A percentile compares a stretch with the other conserved stretches of the same genome.
phyloP scores from a whole-genome alignment of 805 yeast species.

The Candida schatavii region DNA sequence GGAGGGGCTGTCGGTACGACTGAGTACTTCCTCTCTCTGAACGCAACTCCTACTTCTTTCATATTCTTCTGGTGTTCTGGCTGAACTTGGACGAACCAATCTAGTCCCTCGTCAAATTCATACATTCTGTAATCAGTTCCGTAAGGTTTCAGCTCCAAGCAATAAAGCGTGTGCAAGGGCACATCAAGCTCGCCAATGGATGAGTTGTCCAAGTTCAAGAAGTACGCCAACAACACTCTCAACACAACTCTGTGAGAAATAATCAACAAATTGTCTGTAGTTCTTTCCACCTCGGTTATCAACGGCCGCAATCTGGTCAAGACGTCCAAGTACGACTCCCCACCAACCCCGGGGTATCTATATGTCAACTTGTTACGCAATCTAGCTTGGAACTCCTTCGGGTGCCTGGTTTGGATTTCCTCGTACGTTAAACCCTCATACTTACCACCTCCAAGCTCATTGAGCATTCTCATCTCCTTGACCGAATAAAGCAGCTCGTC shows the following conservation, averaged over 20 bases:
- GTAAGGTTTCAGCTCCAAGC: slow-evolving; percentile 89
- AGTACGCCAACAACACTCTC: slow-evolving; percentile 82
- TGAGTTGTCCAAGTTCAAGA: slow-evolving; percentile 75
- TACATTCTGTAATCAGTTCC: slow-evolving; percentile 92
- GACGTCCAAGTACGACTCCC: slow-evolving; percentile 93
- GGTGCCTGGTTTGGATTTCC: slow-evolving; percentile 77
- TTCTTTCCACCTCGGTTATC: slow-evolving; percentile 89
- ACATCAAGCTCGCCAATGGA: slow-evolving; percentile 88
- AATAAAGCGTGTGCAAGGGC: slow-evolving; percentile 86
- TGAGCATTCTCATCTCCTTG: slow-evolving; percentile 88
- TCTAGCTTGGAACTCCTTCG: slow-evolving; percentile 77
- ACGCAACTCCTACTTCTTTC: slow-evolving; percentile 68
- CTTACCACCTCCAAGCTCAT: slow-evolving; percentile 90
- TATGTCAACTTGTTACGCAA: slow-evolving; percentile 75
- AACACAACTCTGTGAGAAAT: slow-evolving; percentile 91
- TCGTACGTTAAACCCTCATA: slow-evolving; percentile 94
- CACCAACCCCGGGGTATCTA: slow-evolving; percentile 96
- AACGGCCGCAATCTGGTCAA: slow-evolving; percentile 85
- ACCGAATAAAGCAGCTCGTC: slow-evolving; percentile 71
- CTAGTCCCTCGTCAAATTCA: slow-evolving; percentile 75
- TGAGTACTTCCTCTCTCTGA: slow-evolving; percentile 65
- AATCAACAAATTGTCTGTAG: slow-evolving; percentile 79
- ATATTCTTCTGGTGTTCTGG: slow-evolving; percentile 57
- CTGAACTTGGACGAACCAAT: slow-evolving; percentile 73
- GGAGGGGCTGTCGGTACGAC: slow-evolving; percentile 78